Evolutionary conservation across 257 asterid species (phyloP).

Genomic region (Rauvolfia tetraphylla): DNA sequence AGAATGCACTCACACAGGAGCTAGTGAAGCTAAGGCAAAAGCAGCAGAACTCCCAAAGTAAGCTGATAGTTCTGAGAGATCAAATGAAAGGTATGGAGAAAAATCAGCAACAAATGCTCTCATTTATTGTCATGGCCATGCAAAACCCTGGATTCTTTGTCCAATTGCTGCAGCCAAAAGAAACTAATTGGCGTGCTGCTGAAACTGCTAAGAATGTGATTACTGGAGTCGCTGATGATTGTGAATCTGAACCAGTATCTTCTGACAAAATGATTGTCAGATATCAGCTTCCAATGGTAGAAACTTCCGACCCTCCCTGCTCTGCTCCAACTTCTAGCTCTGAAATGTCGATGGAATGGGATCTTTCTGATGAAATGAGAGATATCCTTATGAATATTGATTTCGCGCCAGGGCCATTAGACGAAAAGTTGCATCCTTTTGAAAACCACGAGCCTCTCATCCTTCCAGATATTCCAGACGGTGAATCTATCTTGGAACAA

Average conservation of each 20-base stretch:
- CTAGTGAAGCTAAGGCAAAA: constrained; percentile 57
- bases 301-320: constrained; percentile 18
- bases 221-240: constrained; percentile 54
- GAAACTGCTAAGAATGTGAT: constrained; percentile 45
- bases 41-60: constrained; percentile 71
- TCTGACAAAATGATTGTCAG: constrained; percentile 55
- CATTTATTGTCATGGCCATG: constrained; percentile 96
- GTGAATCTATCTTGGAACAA: constrained; percentile 59
- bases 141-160: constrained; percentile 73
- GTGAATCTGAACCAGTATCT: constrained; percentile 37
- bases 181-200: constrained; percentile 48
- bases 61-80: constrained; percentile 51
- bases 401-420: constrained; percentile 40
- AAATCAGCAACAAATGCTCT: constrained; percentile 92
- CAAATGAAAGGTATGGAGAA: constrained; percentile 82
- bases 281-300: constrained; percentile 58
- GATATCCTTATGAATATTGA: constrained; percentile 62
- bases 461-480: constrained; percentile 49
- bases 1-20: constrained; percentile 56
- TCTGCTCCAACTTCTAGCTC: constrained; percentile 24
- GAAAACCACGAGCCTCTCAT: constrained; percentile 47
- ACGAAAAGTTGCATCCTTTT: constrained; percentile 38
- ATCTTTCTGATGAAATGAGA: constrained; percentile 61
- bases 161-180: constrained; percentile 82
- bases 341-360: constrained; percentile 56